Evolutionary conservation across 345 rosid genomes (phyloP), one percentile per base, ranked within the genome.

Genomic region (Pseudoturritis turrita): DNA sequence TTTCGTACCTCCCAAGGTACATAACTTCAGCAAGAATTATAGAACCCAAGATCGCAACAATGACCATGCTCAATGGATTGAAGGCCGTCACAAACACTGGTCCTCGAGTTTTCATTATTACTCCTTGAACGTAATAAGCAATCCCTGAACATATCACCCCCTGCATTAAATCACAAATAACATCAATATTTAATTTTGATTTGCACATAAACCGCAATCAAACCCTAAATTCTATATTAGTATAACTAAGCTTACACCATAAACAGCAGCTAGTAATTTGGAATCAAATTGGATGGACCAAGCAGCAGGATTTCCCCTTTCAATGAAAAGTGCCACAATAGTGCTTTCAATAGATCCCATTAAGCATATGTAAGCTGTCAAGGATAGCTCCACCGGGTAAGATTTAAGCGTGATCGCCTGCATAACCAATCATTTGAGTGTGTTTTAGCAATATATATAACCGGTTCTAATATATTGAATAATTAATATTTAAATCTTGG

Each of bases 331-430:
- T 3, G 95, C 91, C 6, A 85, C 82, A 23, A 82, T 73, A 11
- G 83, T 47, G 57, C 92, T 83, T 74, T 84, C 86, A 29, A 89
- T 72, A 26, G 96, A 77, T 7, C 96, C 96, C 77, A 85, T 72
- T 8, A 90, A 70, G 78, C 95, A 89, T 53, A 92, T 82, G 79
- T 82, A 85, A 49, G 87, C 87, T n/a, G 96, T 84, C 2, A 92
- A 80, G 4, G 98, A 89, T 61, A 89, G 85, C 78, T 87, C 96
- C 3, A 85, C 87, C 0, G 96, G 96, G 78, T 92, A 92, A 4
- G 90, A 74, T 73, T 83, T 78, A 51, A 92, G 75, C 10, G 94
- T 87, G 51, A 89, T 74, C 6, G 96, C 94, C 97, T 88, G 23
- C 13, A 25, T 6, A 49, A 35, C 1, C 43, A 36, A 25, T 23